Evolutionary conservation across 202 grass and related monocot genomes (phyloP), one percentile per base, ranked within the genome.

Genomic region (Zizania palustris): DNA sequence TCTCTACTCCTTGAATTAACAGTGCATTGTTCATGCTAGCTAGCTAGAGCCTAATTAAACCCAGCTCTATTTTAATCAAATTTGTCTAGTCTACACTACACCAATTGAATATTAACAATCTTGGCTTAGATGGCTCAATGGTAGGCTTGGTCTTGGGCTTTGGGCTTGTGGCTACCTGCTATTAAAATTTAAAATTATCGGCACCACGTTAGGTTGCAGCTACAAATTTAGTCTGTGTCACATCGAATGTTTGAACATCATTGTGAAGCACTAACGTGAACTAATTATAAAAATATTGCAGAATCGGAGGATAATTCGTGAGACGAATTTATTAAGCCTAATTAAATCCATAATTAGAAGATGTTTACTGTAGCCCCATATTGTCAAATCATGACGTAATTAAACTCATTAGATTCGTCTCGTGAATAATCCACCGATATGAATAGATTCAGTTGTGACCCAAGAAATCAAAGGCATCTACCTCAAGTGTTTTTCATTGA

Each of bases 71-170:
- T 62, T 9, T 80, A 28, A 28, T 28, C 28, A n/a, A 28, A 28
- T 28, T 28, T 28, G 56, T 34, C 75, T 68, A 83, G 80, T 49
- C n/a, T n/a, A n/a, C n/a, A n/a, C 64, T 73, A 79, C 21, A 11
- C 18, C 53, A 42, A 41, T 57, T 22, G 36, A 57, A 42, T 37
- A 22, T 71, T 45, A 42, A 12, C 45, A 67, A 13, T 11, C 60
- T 79, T 53, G 71, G 58, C 63, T 62, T 80, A 80, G 74, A 88
- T 90, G 91, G 78, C 76, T 87, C 22, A 21, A 19, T 49, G 14
- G 46, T 74, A 57, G 70, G 76, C 72, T 80, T 58, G 35, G 83
- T 65, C 67, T 96, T 55, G 93, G 85, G 77, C 83, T 87, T 18
- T 75, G 85, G 65, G 46, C 75, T 11, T 15, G 38, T 60, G 45